Conservation (phyloP, 2,329 filamentous ascomycete genomes). For the Zasmidium cellare region DNA sequence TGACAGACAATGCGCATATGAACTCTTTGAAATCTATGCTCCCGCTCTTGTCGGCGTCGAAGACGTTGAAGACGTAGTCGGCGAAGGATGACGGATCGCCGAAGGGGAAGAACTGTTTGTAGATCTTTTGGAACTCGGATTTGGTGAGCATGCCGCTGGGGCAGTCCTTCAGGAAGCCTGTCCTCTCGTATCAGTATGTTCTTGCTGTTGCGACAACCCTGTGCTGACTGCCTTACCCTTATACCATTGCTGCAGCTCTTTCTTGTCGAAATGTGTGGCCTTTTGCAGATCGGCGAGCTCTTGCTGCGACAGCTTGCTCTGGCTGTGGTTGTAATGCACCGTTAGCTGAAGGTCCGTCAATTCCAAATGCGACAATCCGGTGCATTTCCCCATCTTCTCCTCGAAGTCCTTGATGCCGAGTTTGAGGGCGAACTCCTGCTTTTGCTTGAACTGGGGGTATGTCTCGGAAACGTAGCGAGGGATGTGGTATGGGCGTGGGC, state of each 20-base stretch:
- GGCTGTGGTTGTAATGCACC: conserved; percentile 57
- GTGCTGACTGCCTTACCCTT: conserved; percentile 67
- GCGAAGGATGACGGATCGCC: conserved; percentile 96
- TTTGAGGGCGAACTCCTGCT: conserved; percentile 33
- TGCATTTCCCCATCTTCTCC: conserved; percentile 31
- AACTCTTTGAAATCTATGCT: conserved; percentile 99
- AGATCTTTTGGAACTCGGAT: conserved; percentile 99
- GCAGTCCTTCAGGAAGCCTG: conserved; percentile 97
- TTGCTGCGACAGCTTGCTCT: conserved; percentile 96
- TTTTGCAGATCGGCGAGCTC: conserved; percentile 94
- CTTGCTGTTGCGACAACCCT: too few relatives aligned
- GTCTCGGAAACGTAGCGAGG: conserved; percentile 32
- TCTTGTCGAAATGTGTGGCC: conserved; percentile 98
- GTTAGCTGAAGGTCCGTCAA: conserved; percentile 33
- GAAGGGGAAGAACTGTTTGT: conserved; percentile 98
- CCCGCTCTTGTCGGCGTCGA: conserved; percentile 95
- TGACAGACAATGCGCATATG: conserved; percentile 96
- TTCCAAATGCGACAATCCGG: conserved; percentile 28
- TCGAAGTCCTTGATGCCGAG: conserved; percentile 35
- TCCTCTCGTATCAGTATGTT: too few relatives aligned
- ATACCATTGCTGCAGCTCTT: conserved; percentile 99
- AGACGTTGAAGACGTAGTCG: conserved; percentile 99
- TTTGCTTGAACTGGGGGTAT: conserved; percentile 34
- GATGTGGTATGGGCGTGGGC: conserved; percentile 34
- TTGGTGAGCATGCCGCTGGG: conserved; percentile 95